These are phyloP conservation scores for Teunomyces pallodes DNA, from an alignment of 805 yeast genomes.

Conservation along the genomic window DNA sequence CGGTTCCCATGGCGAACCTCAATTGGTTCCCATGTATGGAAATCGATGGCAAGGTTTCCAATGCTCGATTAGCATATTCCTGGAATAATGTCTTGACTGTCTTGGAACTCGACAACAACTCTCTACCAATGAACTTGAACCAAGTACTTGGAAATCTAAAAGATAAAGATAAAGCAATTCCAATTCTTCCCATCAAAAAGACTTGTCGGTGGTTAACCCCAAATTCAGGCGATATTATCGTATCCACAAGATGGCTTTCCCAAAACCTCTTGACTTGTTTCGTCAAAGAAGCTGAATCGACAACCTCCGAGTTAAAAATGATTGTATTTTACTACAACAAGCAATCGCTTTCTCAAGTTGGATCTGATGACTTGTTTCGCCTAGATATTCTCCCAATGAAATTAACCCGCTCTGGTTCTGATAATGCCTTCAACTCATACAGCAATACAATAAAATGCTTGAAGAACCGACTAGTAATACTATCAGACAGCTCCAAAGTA, in stretches of 20 bases:
- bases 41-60: slow-evolving; percentile 20
- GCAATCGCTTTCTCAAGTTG: slow-evolving; percentile 1
- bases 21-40: slow-evolving; percentile 62
- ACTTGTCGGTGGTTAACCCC: slow-evolving; percentile 23
- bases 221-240: slow-evolving; percentile 24
- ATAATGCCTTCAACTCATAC: slow-evolving; percentile 4
- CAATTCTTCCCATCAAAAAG: slow-evolving; percentile 23
- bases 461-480: slow-evolving; percentile 22
- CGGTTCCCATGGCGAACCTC: slow-evolving; percentile 16
- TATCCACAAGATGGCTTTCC: slow-evolving; percentile 55
- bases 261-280: slow-evolving; percentile 25
- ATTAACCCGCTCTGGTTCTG: neutral
- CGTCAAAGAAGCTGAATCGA: slow-evolving; percentile 7
- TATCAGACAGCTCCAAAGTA: slow-evolving; percentile 35
- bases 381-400: slow-evolving; percentile 17
- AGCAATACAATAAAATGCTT: slow-evolving; percentile 19
- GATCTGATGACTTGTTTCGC: slow-evolving; percentile 29
- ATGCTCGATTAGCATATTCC: slow-evolving; percentile 58
- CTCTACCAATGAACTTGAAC: slow-evolving; percentile 28
- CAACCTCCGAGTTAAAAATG: neutral
- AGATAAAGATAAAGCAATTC: slow-evolving; percentile 37
- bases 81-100: slow-evolving; percentile 64
- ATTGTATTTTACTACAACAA: neutral
- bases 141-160: slow-evolving; percentile 26
- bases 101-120: slow-evolving; percentile 45